phyloP scores from a whole-genome alignment of 805 yeast genomes.

The Saccharomycopsis javanensis region DNA sequence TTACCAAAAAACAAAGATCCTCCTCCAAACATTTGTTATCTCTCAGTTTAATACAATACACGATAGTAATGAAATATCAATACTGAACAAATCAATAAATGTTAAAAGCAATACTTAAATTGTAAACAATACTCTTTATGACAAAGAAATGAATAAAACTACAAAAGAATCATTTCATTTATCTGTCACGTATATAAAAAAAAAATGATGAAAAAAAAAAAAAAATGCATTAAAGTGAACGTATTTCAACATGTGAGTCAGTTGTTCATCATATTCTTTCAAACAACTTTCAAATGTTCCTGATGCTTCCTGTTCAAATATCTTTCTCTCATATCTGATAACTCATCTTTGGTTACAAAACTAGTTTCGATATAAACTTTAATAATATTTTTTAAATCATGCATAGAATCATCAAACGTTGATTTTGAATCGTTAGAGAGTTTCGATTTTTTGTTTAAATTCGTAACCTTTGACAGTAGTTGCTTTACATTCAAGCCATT shows the following conservation, averaged over 20 bases:
- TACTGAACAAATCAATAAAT: too few relatives aligned
- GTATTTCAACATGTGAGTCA: neutral
- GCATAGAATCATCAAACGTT: neutral
- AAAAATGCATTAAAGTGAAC: too few relatives aligned
- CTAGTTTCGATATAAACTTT: neutral
- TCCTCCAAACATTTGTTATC: neutral
- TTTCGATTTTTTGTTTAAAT: neutral
- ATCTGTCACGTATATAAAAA: neutral
- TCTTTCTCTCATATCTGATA: neutral
- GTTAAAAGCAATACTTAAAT: too few relatives aligned
- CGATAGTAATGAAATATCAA: too few relatives aligned
- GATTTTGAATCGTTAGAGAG: neutral
- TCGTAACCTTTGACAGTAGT: neutral
- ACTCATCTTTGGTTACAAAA: neutral
- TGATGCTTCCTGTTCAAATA: neutral
- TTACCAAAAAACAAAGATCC: neutral
- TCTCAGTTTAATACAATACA: neutral
- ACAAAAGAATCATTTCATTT: neutral
- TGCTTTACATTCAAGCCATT: neutral
- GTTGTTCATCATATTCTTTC: neutral
- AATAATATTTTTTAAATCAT: neutral
- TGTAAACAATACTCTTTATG: neutral
- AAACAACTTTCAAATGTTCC: neutral
- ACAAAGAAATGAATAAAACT: too few relatives aligned
- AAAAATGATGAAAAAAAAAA: too few relatives aligned